These are phyloP conservation scores for Casuarina glauca DNA, from an alignment of 306 rosid species.

Conservation along the genomic window DNA sequence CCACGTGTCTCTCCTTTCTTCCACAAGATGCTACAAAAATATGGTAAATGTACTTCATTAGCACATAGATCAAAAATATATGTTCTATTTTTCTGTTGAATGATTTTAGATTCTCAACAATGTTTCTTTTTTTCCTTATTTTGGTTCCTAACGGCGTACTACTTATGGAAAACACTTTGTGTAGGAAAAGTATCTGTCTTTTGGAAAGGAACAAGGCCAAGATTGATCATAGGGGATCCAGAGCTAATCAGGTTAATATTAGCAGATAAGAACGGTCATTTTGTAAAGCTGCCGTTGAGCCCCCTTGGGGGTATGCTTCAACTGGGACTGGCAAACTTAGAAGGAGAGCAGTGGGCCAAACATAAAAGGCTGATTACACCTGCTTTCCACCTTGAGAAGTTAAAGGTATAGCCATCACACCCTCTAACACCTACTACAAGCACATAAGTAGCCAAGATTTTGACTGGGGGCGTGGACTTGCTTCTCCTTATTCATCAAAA, in stretches of 20 bases:
- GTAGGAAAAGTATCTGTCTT: conserved; percentile 33
- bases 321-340: conserved; percentile 39
- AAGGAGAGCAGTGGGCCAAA: conserved; percentile 40
- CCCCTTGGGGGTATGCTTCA: conserved; percentile 40
- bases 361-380: conserved; percentile 40
- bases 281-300: conserved; percentile 36
- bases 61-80: too few species aligned
- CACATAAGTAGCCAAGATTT: too few species aligned
- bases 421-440: too few species aligned
- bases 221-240: conserved; percentile 38
- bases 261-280: conserved; percentile 29
- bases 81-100: too few species aligned
- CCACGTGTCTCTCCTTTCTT: conserved; percentile 46
- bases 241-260: conserved; percentile 36
- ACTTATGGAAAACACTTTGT: too few species aligned
- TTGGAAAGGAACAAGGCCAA: conserved; percentile 43
- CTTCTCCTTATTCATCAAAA: too few species aligned
- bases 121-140: too few species aligned
- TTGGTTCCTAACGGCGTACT: too few species aligned
- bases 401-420: conserved; percentile 29
- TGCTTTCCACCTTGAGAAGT: conserved; percentile 48
- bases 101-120: too few species aligned
- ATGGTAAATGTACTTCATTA: conserved; percentile 26
- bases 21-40: conserved; percentile 29
- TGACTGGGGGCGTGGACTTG: too few species aligned